These are phyloP conservation scores for Cladosporium velox DNA, from an alignment of 2,329 filamentous ascomycete species.

Conservation along the genomic window DNA sequence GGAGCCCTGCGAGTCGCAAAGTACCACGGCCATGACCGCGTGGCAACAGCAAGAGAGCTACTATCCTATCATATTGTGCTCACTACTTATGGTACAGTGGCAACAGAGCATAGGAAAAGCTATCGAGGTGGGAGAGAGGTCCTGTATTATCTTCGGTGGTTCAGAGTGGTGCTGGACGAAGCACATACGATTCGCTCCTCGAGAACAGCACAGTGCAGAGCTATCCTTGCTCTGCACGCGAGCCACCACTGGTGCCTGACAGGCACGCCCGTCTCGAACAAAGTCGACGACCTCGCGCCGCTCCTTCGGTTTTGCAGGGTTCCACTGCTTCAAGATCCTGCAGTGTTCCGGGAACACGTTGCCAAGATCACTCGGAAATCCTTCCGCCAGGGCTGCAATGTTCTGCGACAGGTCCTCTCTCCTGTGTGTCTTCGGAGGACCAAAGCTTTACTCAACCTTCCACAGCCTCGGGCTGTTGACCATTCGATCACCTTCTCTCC, in stretches of 20 bases:
- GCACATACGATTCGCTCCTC: constrained; percentile 86
- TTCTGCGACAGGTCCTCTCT: constrained; percentile 10
- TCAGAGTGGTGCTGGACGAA: constrained; percentile 92
- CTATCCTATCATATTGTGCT: constrained; percentile 80
- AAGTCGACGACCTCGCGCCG: constrained; percentile 90
- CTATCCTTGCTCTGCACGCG: constrained; percentile 85
- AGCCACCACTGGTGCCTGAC: constrained; percentile 91
- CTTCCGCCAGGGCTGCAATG: not conserved
- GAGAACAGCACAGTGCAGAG: constrained; percentile 88
- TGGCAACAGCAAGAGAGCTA: constrained; percentile 71
- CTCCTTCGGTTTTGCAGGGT: constrained; percentile 89
- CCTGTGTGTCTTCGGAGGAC: constrained; percentile 19
- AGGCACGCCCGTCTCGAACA: constrained; percentile 94
- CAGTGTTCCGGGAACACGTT: constrained; percentile 4
- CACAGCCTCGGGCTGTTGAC: not conserved
- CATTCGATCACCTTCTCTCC: not conserved
- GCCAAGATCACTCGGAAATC: not conserved
- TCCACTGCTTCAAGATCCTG: constrained; percentile 63
- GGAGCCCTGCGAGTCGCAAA: constrained; percentile 75
- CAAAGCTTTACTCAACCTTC: constrained; percentile 16
- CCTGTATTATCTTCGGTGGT: constrained; percentile 89
- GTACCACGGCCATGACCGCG: constrained; percentile 90
- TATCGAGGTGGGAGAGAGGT: constrained; percentile 60
- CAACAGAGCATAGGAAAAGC: constrained; percentile 81
- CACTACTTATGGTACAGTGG: constrained; percentile 87